These are phyloP conservation scores for Hypoxylon sp. DNA, from an alignment of 2,329 filamentous ascomycete genomes.

Conservation along the genomic window DNA sequence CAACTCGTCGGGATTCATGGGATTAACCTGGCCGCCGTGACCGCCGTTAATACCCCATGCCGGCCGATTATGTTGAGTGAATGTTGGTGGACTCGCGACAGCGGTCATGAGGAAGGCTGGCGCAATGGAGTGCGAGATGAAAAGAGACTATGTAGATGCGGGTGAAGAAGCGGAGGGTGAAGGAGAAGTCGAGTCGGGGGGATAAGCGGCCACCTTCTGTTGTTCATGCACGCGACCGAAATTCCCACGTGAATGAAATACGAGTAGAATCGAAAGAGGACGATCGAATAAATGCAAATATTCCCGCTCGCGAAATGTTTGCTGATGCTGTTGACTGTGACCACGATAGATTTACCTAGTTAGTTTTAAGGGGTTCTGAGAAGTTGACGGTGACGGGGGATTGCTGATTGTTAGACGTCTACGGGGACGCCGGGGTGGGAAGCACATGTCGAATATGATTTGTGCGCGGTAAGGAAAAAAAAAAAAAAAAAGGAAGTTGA, in stretches of 20 bases:
- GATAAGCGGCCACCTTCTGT: slow-evolving; percentile 25
- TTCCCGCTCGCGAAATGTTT: slow-evolving; percentile 14
- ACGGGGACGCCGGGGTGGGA: slow-evolving; percentile 28
- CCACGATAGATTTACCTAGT: slow-evolving; percentile 25
- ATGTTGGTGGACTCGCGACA: slow-evolving; percentile 71
- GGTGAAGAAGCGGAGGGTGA: slow-evolving; percentile 36
- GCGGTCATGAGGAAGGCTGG: slow-evolving; percentile 67
- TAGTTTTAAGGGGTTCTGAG: slow-evolving; percentile 26
- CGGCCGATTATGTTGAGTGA: slow-evolving; percentile 69
- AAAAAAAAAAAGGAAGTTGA: slow-evolving; percentile 9
- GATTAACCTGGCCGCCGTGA: slow-evolving; percentile 52
- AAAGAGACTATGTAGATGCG: slow-evolving; percentile 25
- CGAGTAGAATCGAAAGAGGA: slow-evolving; percentile 9
- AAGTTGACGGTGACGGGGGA: slow-evolving; percentile 16
- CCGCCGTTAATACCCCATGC: slow-evolving; percentile 68
- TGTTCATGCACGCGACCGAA: slow-evolving; percentile 38
- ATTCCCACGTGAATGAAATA: slow-evolving; percentile 17
- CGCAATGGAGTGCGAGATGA: slow-evolving; percentile 33
- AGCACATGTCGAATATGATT: slow-evolving; percentile 22
- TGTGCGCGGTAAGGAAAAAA: slow-evolving; percentile 24
- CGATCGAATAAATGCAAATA: slow-evolving; percentile 18
- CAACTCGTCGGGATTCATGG: slow-evolving; percentile 84
- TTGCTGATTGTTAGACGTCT: slow-evolving; percentile 21
- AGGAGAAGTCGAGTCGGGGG: slow-evolving; percentile 36
- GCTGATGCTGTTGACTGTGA: slow-evolving; percentile 26